phyloP scores from a whole-genome alignment of 2,329 filamentous ascomycete genomes.

The Alternaria gansuensis region DNA sequence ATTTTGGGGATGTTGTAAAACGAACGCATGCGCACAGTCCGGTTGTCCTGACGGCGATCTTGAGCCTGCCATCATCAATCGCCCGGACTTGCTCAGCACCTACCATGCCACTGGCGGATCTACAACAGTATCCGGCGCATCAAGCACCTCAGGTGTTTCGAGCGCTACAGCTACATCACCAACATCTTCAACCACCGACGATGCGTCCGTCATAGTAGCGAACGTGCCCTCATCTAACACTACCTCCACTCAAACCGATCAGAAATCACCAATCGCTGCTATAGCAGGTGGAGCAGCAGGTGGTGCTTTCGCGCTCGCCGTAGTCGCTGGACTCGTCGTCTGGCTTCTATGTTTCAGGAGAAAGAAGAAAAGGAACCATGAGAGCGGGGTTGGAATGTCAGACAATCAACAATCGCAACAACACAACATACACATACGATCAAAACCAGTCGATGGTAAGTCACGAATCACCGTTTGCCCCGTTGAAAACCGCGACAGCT shows the following conservation, averaged over 20 bases:
- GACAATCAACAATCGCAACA: conserved; percentile 1
- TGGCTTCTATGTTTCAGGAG: conserved; percentile 29
- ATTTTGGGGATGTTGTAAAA: conserved; percentile 54
- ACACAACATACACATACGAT: neutral
- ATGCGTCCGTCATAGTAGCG: conserved; percentile 7
- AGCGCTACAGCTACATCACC: conserved; percentile 14
- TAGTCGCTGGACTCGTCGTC: conserved; percentile 28
- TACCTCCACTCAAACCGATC: conserved; percentile 1
- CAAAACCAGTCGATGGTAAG: conserved; percentile 4
- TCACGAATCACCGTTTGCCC: neutral
- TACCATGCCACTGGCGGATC: conserved; percentile 28
- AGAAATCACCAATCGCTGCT: conserved; percentile 25
- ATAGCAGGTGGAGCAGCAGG: conserved; percentile 40
- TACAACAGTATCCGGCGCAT: conserved; percentile 4
- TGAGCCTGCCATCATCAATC: conserved; percentile 28
- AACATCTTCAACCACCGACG: neutral
- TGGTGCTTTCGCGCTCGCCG: conserved; percentile 28
- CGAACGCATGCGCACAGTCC: conserved; percentile 45
- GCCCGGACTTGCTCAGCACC: conserved; percentile 21
- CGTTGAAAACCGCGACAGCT: neutral
- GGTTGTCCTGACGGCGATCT: conserved; percentile 44
- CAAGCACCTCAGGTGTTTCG: too few species aligned
- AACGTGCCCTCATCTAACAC: neutral
- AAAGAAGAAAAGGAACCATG: conserved; percentile 10
- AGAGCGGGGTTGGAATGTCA: neutral